Conservation (phyloP, 2,329 filamentous ascomycete species). For the Aspergillus arachidicola region DNA sequence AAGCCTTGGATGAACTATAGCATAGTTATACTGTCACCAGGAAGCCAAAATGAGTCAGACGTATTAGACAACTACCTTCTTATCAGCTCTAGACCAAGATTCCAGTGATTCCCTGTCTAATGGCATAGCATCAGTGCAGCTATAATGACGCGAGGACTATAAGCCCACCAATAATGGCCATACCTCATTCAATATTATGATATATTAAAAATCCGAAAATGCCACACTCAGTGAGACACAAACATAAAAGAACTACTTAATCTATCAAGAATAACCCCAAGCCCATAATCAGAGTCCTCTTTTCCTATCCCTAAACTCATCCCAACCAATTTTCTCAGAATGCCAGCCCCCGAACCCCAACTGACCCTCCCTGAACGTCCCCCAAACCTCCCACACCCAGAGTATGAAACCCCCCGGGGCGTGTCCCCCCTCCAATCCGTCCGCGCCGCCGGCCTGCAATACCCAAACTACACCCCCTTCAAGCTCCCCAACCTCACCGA, state of each 20-base stretch:
- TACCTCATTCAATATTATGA: neutral
- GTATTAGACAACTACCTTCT: neutral
- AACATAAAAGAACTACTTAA: neutral
- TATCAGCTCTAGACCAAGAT: neutral
- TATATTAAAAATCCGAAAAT: neutral
- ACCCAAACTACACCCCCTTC: slow-evolving; percentile 13
- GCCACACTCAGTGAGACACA: neutral
- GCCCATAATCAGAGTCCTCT: too few relatives aligned
- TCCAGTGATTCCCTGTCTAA: neutral
- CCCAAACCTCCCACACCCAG: slow-evolving; percentile 1
- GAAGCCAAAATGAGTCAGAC: neutral
- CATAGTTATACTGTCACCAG: neutral
- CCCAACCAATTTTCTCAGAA: neutral
- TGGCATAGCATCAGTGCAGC: neutral
- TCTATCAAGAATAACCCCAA: neutral
- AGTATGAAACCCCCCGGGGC: slow-evolving; percentile 5
- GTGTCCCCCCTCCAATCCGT: slow-evolving; percentile 6
- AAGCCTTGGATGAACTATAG: neutral
- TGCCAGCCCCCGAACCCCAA: neutral
- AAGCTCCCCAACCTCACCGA: slow-evolving; percentile 39
- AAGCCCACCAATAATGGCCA: neutral
- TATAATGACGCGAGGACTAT: neutral
- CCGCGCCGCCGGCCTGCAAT: slow-evolving; percentile 8
- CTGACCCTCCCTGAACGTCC: neutral
- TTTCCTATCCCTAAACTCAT: neutral